Evolutionary conservation across 2,329 filamentous ascomycete species (phyloP), one percentile per base, ranked within the genome.

Genomic region (Pseudogymnoascus sp.): DNA sequence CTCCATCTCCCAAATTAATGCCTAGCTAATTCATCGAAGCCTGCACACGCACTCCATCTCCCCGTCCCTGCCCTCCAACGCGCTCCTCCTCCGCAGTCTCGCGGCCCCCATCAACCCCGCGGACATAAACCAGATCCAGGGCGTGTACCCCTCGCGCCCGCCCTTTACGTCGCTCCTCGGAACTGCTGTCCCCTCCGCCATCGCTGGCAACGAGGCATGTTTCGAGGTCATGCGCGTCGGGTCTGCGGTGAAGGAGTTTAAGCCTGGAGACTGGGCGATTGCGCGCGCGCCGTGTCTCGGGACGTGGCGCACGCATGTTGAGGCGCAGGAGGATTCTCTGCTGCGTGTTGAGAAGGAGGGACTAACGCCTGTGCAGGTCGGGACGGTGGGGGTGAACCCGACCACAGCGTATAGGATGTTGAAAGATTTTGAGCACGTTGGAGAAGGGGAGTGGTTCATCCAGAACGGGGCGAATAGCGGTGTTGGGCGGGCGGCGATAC

Each of bases 41-140:
- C 77, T 93, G 3, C 89, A 92, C 76, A 82, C 78, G 0, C 86
- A 92, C 77, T 91, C 88, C 68, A 91, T 93, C 72, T 88, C 88
- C 3, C 89, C 90, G 2, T 82, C 84, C 3, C 83, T 92, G 66
- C 88, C 90, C 59, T 74, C 79, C 35, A 78, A 83, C 63, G 78
- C 83, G 66, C 78, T 95, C 69, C 92, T 93, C 62, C 80, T 99
- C 65, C 91, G 91, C 75, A 88, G 94, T 70, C 90, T 99, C 70
- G 90, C 92, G 33, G 86, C 92, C 0, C 91, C 94, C 63, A 91
- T 99, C 75, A 99, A 99, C 78, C 94, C 94, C 23, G 92, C 94
- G 72, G 94, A 99, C 77, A 90, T 99, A 76, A 99, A 99, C 80
- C 93, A 93, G 71, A 90, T 99, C 71, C 94, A 99, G 79, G 94